phyloP scores from a whole-genome alignment of 192 early-diverging fungal species.

The Backusella parvicylindrica region DNA sequence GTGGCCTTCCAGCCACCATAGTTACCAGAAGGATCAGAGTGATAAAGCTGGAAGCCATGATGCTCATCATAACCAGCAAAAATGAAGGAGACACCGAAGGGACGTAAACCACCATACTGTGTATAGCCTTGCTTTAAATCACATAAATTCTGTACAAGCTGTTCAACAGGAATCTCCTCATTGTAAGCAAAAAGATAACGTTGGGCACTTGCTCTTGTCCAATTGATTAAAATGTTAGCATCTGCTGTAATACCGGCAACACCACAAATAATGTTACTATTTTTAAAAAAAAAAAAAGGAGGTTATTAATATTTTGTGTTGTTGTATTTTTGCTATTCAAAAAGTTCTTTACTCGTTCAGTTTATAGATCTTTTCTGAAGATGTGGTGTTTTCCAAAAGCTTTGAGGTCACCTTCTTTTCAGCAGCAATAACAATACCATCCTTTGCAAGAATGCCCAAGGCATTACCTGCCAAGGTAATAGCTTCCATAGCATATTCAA shows the following conservation, averaged over 20 bases:
- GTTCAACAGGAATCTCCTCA: conserved; percentile 92
- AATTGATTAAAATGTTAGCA: conserved; percentile 94
- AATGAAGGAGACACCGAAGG: conserved; percentile 97
- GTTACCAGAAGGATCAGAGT: conserved; percentile 98
- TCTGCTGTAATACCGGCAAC: conserved; percentile 97
- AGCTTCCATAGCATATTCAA: conserved; percentile 99
- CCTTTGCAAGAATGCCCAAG: conserved; percentile 86
- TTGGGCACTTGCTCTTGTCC: conserved; percentile 83
- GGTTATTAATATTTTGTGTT: neutral
- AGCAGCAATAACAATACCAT: conserved; percentile 95
- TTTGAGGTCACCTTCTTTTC: conserved; percentile 95
- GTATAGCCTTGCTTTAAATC: conserved; percentile 99
- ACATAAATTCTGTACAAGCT: conserved; percentile 91
- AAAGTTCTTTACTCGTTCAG: conserved; percentile 77
- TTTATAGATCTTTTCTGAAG: conserved; percentile 95
- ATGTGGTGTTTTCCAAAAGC: conserved; percentile 81
- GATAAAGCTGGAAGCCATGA: conserved; percentile 95
- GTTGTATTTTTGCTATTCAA: neutral
- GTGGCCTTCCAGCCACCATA: conserved; percentile 99
- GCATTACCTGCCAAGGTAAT: conserved; percentile 96
- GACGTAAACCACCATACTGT: conserved; percentile 96
- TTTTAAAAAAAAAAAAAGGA: neutral
- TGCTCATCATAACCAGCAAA: conserved; percentile 92
- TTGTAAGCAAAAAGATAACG: conserved; percentile 84
- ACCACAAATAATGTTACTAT: conserved; percentile 83